Conservation (phyloP, 257 asterid species). For the Scutellaria baicalensis region DNA sequence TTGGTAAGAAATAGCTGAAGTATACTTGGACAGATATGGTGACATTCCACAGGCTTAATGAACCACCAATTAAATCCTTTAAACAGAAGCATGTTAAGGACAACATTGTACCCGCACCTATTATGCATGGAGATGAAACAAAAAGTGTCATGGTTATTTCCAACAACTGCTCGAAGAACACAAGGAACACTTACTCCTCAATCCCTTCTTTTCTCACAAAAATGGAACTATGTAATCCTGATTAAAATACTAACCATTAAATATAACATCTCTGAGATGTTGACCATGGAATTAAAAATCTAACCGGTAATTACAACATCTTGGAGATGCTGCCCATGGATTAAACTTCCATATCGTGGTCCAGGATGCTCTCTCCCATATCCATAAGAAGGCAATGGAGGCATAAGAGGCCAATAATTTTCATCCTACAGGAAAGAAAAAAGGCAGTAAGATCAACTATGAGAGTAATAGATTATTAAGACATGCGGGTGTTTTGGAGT, state of each 20-base stretch:
- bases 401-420: constrained; percentile 74
- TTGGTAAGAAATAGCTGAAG: background rate
- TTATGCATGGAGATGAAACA: background rate
- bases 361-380: constrained; percentile 75
- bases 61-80: background rate
- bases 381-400: constrained; percentile 82
- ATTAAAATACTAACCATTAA: constrained; percentile 35
- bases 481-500: background rate
- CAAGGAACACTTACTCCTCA: background rate
- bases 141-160: background rate
- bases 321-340: constrained; percentile 74
- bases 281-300: constrained; percentile 42
- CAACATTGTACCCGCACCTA: background rate
- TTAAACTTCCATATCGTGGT: constrained; percentile 72
- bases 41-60: background rate
- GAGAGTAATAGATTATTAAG: background rate
- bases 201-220: background rate
- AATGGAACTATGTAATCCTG: background rate
- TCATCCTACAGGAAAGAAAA: constrained; percentile 38
- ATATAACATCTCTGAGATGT: constrained; percentile 58
- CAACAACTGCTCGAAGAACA: background rate
- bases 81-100: background rate
- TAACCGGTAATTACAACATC: constrained; percentile 70
- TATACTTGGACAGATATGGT: background rate
- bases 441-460: background rate